phyloP scores from a whole-genome alignment of 2,329 filamentous ascomycete species.

The Monosporascus sp. region DNA sequence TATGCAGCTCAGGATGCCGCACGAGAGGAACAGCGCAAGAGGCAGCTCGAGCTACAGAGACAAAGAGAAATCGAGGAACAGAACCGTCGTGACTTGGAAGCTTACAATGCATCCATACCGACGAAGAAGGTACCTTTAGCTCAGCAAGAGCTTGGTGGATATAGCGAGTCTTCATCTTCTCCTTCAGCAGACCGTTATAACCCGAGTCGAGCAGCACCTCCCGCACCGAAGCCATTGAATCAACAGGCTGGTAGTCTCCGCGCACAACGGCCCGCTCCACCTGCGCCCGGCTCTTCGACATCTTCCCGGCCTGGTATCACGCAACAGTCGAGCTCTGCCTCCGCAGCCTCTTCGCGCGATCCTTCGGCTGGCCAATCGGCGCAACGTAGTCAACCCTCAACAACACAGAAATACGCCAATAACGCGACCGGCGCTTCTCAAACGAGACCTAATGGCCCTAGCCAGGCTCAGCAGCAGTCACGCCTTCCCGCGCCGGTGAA shows the following conservation, averaged over 20 bases:
- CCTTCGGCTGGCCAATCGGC: conserved; percentile 30
- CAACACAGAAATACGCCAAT: conserved; percentile 54
- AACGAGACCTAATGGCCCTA: conserved; percentile 36
- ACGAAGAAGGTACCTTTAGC: conserved; percentile 75
- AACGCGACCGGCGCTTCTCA: conserved; percentile 46
- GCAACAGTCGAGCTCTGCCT: conserved; percentile 45
- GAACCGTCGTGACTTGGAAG: conserved; percentile 70
- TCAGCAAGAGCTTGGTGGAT: conserved; percentile 77
- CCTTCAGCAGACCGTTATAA: conserved; percentile 63
- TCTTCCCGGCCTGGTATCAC: conserved; percentile 41
- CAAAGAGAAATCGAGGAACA: conserved; percentile 59
- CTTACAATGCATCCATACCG: conserved; percentile 84
- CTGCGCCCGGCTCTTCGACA: conserved; percentile 47
- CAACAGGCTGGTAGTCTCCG: conserved; percentile 52
- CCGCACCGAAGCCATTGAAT: conserved; percentile 58
- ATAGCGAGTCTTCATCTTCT: conserved; percentile 40
- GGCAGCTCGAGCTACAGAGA: conserved; percentile 55
- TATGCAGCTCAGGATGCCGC: conserved; percentile 46
- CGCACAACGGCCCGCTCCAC: conserved; percentile 79
- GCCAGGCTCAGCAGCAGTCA: conserved; percentile 36
- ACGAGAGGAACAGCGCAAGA: conserved; percentile 55
- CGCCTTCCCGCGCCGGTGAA: conserved; percentile 63
- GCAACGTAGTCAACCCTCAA: conserved; percentile 40
- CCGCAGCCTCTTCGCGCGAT: conserved; percentile 34
- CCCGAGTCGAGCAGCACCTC: conserved; percentile 77